A percentile compares a stretch with the other conserved stretches of the same genome.
Conservation (phyloP, 2,329 filamentous ascomycete species). For the Diplodia sapinea region DNA sequence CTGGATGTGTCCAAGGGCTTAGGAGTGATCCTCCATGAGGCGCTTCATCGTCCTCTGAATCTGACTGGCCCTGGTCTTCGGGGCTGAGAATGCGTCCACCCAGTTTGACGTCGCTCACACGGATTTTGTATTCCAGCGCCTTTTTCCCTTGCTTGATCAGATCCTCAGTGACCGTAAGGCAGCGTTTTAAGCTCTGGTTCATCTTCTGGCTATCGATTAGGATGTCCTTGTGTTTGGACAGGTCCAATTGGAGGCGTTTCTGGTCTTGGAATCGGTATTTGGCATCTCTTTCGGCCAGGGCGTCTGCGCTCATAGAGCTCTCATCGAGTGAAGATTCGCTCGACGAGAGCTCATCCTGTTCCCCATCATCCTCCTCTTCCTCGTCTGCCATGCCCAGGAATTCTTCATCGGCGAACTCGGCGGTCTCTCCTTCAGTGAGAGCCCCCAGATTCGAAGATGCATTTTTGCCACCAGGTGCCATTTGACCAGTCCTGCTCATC, state of each 20-base stretch:
- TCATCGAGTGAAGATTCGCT: slow-evolving; percentile 61
- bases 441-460: slow-evolving; percentile 39
- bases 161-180: slow-evolving; percentile 86
- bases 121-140: slow-evolving; percentile 82
- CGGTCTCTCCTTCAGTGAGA: slow-evolving; percentile 45
- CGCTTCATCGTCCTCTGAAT: slow-evolving; percentile 43
- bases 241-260: slow-evolving; percentile 79
- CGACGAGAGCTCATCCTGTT: slow-evolving; percentile 55
- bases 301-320: slow-evolving; percentile 48
- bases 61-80: slow-evolving; percentile 60
- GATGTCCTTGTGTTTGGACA: slow-evolving; percentile 86
- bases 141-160: slow-evolving; percentile 88
- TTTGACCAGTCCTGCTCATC: slow-evolving; percentile 74
- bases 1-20: slow-evolving; percentile 46
- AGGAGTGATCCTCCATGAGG: slow-evolving; percentile 42
- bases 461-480: slow-evolving; percentile 53
- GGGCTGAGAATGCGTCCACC: slow-evolving; percentile 78
- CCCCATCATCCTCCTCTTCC: slow-evolving; percentile 47
- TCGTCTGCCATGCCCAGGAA: slow-evolving; percentile 47
- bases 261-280: slow-evolving; percentile 75
- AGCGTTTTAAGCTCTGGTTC: slow-evolving; percentile 90
- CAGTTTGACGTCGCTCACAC: slow-evolving; percentile 77
- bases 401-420: slow-evolving; percentile 38
- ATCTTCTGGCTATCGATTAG: slow-evolving; percentile 91
- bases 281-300: slow-evolving; percentile 51